Evolutionary conservation across 345 rosid species (phyloP).

Genomic region (Heritiera littoralis): DNA sequence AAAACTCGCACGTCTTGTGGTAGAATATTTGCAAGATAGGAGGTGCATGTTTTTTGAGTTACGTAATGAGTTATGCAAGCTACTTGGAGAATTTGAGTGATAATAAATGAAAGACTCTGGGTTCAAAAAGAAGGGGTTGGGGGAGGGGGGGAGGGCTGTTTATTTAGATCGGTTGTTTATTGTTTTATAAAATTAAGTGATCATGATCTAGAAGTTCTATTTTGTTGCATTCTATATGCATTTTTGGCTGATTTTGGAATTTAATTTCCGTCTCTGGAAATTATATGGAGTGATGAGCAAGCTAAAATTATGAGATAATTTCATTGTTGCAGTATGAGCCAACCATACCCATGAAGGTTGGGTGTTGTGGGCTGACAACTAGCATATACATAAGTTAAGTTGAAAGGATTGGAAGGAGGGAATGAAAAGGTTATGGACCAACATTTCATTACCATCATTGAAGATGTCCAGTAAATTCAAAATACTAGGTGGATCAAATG

Average conservation of each 20-base stretch:
- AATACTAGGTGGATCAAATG: not conserved
- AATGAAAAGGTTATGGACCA: not conserved
- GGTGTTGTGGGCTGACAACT: no score
- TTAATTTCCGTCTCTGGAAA: no score
- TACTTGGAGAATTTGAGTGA: not conserved
- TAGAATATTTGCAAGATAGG: not conserved
- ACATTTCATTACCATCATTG: not conserved
- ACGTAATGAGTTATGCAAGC: not conserved
- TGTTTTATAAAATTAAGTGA: not conserved
- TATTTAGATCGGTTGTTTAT: not conserved
- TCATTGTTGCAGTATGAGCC: not conserved
- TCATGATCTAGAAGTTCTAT: not conserved
- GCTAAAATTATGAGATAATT: not conserved
- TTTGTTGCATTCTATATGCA: not conserved
- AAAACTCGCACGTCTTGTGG: not conserved
- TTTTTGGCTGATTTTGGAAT: not conserved
- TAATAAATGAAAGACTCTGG: not conserved
- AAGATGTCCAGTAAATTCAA: not conserved
- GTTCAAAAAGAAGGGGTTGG: not conserved
- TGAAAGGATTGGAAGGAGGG: slow-evolving; percentile 4
- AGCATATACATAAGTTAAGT: not conserved
- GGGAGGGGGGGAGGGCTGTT: not conserved
- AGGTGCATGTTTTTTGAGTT: not conserved
- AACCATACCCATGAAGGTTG: not conserved
- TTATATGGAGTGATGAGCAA: no score